Evolutionary conservation across 2,329 filamentous ascomycete species (phyloP).

Genomic region (Cryphonectria carpinicola): DNA sequence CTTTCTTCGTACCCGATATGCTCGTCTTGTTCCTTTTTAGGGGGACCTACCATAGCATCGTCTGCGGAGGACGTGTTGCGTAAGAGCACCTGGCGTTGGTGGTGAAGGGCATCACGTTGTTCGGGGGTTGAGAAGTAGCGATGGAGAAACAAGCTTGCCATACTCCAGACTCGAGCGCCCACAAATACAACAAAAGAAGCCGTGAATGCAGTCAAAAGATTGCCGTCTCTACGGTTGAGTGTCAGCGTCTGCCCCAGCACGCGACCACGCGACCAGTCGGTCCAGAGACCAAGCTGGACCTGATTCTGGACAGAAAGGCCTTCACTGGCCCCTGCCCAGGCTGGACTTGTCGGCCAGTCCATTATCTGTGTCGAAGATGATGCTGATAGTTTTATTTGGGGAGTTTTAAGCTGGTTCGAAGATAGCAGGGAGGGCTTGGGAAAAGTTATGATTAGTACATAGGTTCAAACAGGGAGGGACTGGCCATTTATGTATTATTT

Average conservation of each 20-base stretch:
- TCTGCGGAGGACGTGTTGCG: slow-evolving; percentile 9
- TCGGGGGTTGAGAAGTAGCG: slow-evolving; percentile 28
- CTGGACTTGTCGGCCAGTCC: slow-evolving; percentile 1
- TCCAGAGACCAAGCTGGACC: slow-evolving; percentile 39
- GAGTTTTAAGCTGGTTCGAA: background rate
- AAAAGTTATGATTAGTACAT: background rate
- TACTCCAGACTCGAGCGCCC: slow-evolving; percentile 33
- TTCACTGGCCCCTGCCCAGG: slow-evolving; percentile 2
- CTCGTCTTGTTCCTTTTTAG: background rate
- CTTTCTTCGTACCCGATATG: background rate
- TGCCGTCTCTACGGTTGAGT: slow-evolving; percentile 35
- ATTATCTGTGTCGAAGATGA: background rate
- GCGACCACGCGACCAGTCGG: slow-evolving; percentile 38
- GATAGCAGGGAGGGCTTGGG: background rate
- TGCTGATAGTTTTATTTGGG: no score
- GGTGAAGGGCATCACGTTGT: slow-evolving; percentile 34
- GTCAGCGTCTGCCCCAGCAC: slow-evolving; percentile 40
- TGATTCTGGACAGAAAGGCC: background rate
- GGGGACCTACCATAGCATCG: background rate
- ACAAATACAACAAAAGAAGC: slow-evolving; percentile 39
- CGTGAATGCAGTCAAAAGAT: slow-evolving; percentile 40
- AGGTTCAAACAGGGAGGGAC: background rate
- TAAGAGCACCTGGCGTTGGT: slow-evolving; percentile 34
- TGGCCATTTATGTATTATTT: background rate
- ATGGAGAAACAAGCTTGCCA: slow-evolving; percentile 33